These are phyloP conservation scores for Russula griseocarnosa DNA, from an alignment of 768 basidiomycete species.

Conservation along the genomic window DNA sequence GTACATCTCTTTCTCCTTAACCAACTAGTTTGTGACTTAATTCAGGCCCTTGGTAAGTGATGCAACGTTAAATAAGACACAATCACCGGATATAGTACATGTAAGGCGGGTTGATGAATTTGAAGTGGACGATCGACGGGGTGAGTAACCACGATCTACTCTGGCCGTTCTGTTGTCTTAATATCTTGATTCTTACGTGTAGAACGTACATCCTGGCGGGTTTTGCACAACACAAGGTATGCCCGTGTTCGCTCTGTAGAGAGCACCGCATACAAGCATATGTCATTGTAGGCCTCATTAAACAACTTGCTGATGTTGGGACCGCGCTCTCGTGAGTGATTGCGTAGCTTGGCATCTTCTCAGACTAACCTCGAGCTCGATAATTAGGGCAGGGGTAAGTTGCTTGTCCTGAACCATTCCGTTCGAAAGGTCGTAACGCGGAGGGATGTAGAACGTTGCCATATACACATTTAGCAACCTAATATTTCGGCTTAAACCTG, in stretches of 20 bases:
- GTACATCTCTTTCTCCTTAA: slow-evolving; percentile 34
- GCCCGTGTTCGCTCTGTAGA: neutral
- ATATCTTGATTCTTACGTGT: neutral
- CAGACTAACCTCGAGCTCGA: neutral
- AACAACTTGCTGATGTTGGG: slow-evolving; percentile 26
- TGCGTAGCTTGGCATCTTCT: neutral
- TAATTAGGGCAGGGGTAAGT: slow-evolving; percentile 19
- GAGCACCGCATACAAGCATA: neutral
- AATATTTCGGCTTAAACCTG: slow-evolving; percentile 35
- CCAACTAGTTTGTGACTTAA: slow-evolving; percentile 32
- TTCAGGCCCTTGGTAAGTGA: slow-evolving; percentile 32
- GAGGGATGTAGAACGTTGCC: slow-evolving; percentile 35
- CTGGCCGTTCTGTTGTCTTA: neutral
- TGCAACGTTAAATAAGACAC: neutral
- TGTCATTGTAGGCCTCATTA: slow-evolving; percentile 19
- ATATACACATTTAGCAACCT: slow-evolving; percentile 41
- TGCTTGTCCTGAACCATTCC: neutral
- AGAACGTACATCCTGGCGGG: slow-evolving; percentile 6
- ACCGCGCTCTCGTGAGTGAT: slow-evolving; percentile 27
- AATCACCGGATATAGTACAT: neutral
- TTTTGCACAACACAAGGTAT: slow-evolving; percentile 26
- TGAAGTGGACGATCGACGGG: slow-evolving; percentile 36
- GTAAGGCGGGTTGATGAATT: slow-evolving; percentile 39
- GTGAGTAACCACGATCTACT: slow-evolving; percentile 30
- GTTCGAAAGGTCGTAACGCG: neutral